Base-by-base conservation (phyloP, 108 stramenopile genomes). In the Cyclostephanos invisitatus region DNA sequence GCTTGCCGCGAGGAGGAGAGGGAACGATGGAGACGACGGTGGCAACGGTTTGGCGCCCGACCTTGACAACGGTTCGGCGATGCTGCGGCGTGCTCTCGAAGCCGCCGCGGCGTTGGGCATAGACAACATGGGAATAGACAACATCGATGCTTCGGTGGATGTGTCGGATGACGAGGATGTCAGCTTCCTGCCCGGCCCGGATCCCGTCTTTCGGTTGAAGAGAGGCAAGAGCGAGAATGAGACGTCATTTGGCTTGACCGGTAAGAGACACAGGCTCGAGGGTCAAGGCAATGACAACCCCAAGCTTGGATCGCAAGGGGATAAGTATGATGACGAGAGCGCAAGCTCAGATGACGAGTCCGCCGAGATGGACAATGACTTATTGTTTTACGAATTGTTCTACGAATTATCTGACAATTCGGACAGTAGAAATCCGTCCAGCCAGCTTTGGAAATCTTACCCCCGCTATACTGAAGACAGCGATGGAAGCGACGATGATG, bases 401-500 rank as follows among this genome's bases (percentile, higher is more conserved):
- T 49, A 66, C 4, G 50, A 66, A 25, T 49, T 17, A 27, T 22
- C 22, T 18, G 27, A n/a, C 50, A 27, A 32, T 35, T 32, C 49
- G 7, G 36, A 32, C 32, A 32, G 32, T 32, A 32, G 3, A 2
- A 32, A 70, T 48, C 73, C 73, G 15, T 63, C 75, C 14, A 38
- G 64, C 32, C 27, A 61, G 17, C 77, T 78, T 28, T 74, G 77
- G 76, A 72, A 37, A n/a, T 49, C 70, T 4, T 62, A 35, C 44
- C 44, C 40, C 25, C 28, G 21, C 37, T 25, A 37, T 48, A 71
- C 77, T 40, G 78, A 80, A 44, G 77, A 74, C 17, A 72, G 62
- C 14, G 64, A 74, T 25, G 75, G 70, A 18, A 67, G 46, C 17
- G 67, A 68, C 7, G 74, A 74, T 32, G 72, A 80, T 5, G 71